Percentiles rank a stretch among this genome's conserved stretches.
Conservation (phyloP, 345 rosid species). For the Viola odorata region DNA sequence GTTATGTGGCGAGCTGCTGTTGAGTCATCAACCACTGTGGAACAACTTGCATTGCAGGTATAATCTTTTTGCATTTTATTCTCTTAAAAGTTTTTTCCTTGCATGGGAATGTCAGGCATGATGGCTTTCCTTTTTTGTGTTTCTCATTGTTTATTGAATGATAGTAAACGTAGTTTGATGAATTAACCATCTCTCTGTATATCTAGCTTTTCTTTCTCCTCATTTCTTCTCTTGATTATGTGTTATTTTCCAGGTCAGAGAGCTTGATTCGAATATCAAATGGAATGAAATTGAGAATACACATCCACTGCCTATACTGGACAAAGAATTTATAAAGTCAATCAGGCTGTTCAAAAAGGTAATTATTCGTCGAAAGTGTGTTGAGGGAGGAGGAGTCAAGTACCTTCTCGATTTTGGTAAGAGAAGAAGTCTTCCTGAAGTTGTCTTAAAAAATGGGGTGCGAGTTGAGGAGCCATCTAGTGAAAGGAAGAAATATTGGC, state of each 20-base stretch:
- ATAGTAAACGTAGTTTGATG: neutral
- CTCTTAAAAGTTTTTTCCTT: too few relatives aligned
- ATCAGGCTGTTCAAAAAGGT: constrained; percentile 78
- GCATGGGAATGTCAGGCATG: too few relatives aligned
- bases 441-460: constrained; percentile 61
- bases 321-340: constrained; percentile 72
- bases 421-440: constrained; percentile 77
- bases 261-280: constrained; percentile 63
- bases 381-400: constrained; percentile 51
- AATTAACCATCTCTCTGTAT: neutral
- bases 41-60: constrained; percentile 91
- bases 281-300: constrained; percentile 90
- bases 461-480: constrained; percentile 77
- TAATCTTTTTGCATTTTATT: neutral
- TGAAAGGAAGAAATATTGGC: constrained; percentile 87
- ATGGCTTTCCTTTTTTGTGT: neutral
- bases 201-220: constrained; percentile 1
- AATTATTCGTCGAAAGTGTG: constrained; percentile 65
- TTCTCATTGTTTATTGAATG: neutral
- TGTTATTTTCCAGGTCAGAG: constrained; percentile 65
- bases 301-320: constrained; percentile 45
- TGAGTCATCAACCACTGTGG: constrained; percentile 69
- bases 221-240: constrained; percentile 1
- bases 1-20: constrained; percentile 90
- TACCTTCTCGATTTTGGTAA: constrained; percentile 99